Base-by-base conservation (phyloP, 2,329 filamentous ascomycete genomes). In the Exophiala sideris region DNA sequence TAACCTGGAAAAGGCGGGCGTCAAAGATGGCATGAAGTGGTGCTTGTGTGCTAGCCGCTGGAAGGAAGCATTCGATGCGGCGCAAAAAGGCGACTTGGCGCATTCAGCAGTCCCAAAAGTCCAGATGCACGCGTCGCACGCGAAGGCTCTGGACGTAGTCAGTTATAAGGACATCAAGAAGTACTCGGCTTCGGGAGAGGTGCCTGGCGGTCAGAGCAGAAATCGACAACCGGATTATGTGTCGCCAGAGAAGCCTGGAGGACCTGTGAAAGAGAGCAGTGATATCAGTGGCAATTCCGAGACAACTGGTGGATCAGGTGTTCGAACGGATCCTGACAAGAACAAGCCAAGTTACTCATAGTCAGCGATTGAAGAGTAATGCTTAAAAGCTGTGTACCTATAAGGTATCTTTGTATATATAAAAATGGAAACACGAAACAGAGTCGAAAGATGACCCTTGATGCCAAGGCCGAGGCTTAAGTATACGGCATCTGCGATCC, bases 21-120 rank as follows among this genome's bases (percentile, higher is more conserved):
- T 85, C 50, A 79, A 73, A 16, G 77, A 72, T 10, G 82, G 82
- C 6, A 84, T 81, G 63, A 81, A 79, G 66, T 85, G 83, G 81
- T 86, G 83, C 67, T 68, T 86, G 4, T 85, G 83, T 63, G 81
- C 81, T 2, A 71, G 68, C 9, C 69, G 82, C 41, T 85, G 81
- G 80, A 78, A 78, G 61, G 81, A 85, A 66, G 83, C 81, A 1
- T 78, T 82, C 56, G 72, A 80, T 50, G 81, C 81, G 1, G 70
- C 77, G 56, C 76, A 72, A 44, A 70, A 70, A 10, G 76, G 76
- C 39, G 71, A 62, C 16, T 20, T 64, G 33, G 51, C 50, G 6
- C 46, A 56, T 33, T 52, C 59, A 39, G 55, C 53, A 11, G 62
- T 62, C 3, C 56, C 53, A 16, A 63, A 61, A 39, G 70, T 72